Percentiles rank a stretch among this genome's conserved stretches.
phyloP scores from a whole-genome alignment of 2,329 filamentous ascomycete genomes.

The Penicillium sclerotiorum region DNA sequence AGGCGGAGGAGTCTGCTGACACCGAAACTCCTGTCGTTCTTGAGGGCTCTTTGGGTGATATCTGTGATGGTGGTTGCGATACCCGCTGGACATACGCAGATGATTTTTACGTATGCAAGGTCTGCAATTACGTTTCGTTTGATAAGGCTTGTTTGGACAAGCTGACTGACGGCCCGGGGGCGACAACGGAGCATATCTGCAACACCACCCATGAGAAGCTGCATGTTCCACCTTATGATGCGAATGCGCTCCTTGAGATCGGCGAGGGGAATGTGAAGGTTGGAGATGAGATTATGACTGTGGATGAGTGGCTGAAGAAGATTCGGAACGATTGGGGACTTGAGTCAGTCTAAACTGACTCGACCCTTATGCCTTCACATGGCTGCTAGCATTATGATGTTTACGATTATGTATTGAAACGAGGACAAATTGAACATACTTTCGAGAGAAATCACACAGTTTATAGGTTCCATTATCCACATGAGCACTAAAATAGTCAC shows the following conservation, averaged over 20 bases:
- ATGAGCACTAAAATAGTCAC: too few relatives aligned
- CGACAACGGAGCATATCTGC: conserved; percentile 8
- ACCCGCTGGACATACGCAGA: neutral
- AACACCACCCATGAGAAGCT: conserved; percentile 26
- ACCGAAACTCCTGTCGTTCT: too few relatives aligned
- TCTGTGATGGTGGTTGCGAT: neutral
- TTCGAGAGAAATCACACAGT: too few relatives aligned
- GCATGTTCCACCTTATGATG: conserved; percentile 26
- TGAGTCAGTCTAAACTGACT: neutral
- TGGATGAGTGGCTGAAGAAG: neutral
- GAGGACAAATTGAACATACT: too few relatives aligned
- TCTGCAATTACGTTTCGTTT: neutral
- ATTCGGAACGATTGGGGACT: neutral
- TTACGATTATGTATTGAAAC: neutral
- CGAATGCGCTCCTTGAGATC: neutral
- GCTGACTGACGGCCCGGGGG: neutral
- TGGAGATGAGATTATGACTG: neutral
- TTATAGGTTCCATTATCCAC: too few relatives aligned
- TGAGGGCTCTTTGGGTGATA: neutral
- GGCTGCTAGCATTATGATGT: neutral
- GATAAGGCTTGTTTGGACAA: neutral
- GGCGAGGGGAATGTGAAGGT: neutral
- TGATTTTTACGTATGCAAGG: neutral
- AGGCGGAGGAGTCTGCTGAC: neutral
- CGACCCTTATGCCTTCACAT: neutral